Evolutionary conservation across 352 stramenopile genomes (phyloP).

Genomic region (Globisporangium middletonii): DNA sequence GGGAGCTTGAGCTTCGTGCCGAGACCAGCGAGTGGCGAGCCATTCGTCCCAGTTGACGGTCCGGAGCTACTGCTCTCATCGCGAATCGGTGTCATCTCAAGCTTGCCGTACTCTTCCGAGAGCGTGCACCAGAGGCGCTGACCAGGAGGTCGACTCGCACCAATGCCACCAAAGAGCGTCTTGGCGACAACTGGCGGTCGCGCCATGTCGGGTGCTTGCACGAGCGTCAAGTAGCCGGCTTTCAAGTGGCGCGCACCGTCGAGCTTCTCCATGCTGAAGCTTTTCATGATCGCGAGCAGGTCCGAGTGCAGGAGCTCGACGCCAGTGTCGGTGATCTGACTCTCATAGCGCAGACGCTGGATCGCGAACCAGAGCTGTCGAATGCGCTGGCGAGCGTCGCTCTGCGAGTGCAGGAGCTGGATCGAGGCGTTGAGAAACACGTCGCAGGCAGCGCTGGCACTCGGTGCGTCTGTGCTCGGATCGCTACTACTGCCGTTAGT

Average conservation of each 20-base stretch:
- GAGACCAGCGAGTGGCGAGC: constrained; percentile 14
- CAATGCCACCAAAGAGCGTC: constrained; percentile 21
- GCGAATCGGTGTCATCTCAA: constrained; percentile 40
- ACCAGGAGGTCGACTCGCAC: constrained; percentile 3
- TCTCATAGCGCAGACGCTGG: constrained; percentile 44
- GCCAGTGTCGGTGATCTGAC: constrained; percentile 25
- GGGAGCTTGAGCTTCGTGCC: constrained; percentile 34
- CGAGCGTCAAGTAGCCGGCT: constrained; percentile 39
- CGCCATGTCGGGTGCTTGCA: constrained; percentile 26
- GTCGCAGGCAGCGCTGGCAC: constrained; percentile 12
- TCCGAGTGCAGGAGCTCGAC: constrained; percentile 31
- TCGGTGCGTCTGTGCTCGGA: not conserved
- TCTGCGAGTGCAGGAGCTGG: constrained; percentile 59
- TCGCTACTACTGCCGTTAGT: not conserved
- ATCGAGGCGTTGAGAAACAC: constrained; percentile 57
- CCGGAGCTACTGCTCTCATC: constrained; percentile 4
- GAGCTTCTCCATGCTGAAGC: constrained; percentile 53
- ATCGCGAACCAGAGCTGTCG: constrained; percentile 60
- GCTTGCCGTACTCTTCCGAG: constrained; percentile 51
- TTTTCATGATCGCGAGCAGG: constrained; percentile 33
- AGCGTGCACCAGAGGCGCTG: constrained; percentile 48
- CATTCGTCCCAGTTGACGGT: not conserved
- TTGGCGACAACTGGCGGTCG: constrained; percentile 18
- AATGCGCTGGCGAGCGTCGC: constrained; percentile 44
- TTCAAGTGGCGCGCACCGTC: constrained; percentile 39